Base-by-base conservation (phyloP, 176 grass and related monocot genomes). In the Oryza glumipatula region DNA sequence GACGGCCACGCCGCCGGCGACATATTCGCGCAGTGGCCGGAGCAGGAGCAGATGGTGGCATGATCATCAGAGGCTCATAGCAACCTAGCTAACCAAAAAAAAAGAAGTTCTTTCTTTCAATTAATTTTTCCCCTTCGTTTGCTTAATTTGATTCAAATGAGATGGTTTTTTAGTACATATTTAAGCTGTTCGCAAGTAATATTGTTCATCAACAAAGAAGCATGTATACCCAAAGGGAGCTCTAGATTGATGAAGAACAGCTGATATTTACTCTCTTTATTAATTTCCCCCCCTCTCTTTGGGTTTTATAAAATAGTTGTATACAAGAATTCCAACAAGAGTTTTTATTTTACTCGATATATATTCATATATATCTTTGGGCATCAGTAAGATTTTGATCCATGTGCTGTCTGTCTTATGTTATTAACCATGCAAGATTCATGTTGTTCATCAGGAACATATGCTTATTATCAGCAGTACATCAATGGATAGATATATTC, bases 31-130 rank as follows among this genome's bases (percentile, higher is more conserved):
- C 88, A 92, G 88, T 92, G 95, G 92, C 81, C 91, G 73, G 88
- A 95, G 87, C 86, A 92, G 87, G 96, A 96, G 86, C 92, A 93
- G 74, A 89, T 94, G 65, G 88, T 90, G 67, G 97, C 92, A 58
- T 99, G 72, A 60, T 86, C 78, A 61, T 61, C 21, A 63, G 6
- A 21, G 80, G 74, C 73, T 88, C 77, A 79, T 85, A 79, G 47
- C 84, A 82, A 82, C 68, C 85, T 76, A 81, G 87, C 88, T 94
- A 87, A 96, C 94, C 80, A 88, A 86, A 54, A 39, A 86, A 35
- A 36, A 36, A 35, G 79, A 63, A 89, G 90, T 96, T 99, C 83
- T 92, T 96, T 99, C 91, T 91, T 94, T 99, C 81, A 88, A 88
- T 94, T 90, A 79, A 85, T 99, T 90, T 68, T 90, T 84, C 64